Conservation (phyloP, 1,284 basidiomycete species). For the Boletus subluridellus region DNA sequence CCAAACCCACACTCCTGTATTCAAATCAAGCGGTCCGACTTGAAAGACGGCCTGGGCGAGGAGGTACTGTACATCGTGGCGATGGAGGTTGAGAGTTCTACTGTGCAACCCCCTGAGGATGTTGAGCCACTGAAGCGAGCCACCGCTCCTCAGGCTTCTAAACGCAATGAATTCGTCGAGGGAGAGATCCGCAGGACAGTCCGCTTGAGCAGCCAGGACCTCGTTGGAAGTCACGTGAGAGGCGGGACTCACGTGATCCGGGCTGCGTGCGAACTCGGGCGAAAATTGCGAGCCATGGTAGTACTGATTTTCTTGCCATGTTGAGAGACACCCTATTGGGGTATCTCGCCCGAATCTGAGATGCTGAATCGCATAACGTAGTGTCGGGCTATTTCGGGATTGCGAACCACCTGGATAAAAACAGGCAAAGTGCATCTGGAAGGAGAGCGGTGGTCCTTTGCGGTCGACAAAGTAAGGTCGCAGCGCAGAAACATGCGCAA, state of each 20-base stretch:
- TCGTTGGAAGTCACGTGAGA: neutral
- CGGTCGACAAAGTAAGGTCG: neutral
- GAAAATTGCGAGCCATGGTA: too few relatives aligned
- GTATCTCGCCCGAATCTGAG: too few relatives aligned
- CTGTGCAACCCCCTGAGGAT: neutral
- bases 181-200: neutral
- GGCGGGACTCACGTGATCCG: neutral
- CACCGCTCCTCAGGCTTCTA: neutral
- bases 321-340: neutral
- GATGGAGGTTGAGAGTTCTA: neutral
- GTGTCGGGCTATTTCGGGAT: too few relatives aligned
- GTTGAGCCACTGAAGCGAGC: neutral
- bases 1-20: conserved; percentile 22
- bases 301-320: neutral
- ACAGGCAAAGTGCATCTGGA: neutral
- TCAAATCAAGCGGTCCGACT: conserved; percentile 1
- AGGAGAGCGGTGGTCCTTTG: neutral
- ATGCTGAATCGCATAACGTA: neutral
- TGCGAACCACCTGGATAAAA: neutral
- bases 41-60: neutral
- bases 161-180: neutral
- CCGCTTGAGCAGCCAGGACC: neutral
- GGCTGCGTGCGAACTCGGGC: neutral
- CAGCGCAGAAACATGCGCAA: neutral
- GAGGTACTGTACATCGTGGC: neutral